phyloP scores from a whole-genome alignment of 2,329 filamentous ascomycete species.

The Sclerotinia glacialis region DNA sequence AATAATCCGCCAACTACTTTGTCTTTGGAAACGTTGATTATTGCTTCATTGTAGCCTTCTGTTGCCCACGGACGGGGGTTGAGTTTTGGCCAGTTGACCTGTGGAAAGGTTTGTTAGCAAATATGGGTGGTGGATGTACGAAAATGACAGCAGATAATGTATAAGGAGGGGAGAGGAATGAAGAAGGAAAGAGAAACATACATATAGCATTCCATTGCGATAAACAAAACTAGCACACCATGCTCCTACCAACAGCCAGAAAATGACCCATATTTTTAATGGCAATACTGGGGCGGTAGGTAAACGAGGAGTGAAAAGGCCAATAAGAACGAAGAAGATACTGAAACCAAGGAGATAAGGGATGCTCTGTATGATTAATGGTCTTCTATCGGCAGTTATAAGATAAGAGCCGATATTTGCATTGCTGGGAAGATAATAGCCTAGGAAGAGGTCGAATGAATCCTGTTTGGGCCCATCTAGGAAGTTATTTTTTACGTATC shows the following conservation, averaged over 20 bases:
- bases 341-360: constrained; percentile 79
- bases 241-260: constrained; percentile 68
- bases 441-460: constrained; percentile 91
- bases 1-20: constrained; percentile 75
- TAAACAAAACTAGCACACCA: constrained; percentile 78
- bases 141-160: background rate
- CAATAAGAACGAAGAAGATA: constrained; percentile 76
- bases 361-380: constrained; percentile 85
- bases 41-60: constrained; percentile 85
- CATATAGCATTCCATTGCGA: constrained; percentile 86
- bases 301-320: constrained; percentile 66
- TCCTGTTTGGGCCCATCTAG: constrained; percentile 90
- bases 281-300: constrained; percentile 77
- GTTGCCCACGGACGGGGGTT: constrained; percentile 82
- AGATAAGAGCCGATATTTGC: constrained; percentile 60
- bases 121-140: background rate
- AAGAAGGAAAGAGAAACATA: constrained; percentile 51
- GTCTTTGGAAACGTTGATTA: constrained; percentile 78
- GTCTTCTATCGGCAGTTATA: constrained; percentile 80
- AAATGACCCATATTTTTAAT: constrained; percentile 74
- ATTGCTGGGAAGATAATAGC: constrained; percentile 74
- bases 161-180: background rate
- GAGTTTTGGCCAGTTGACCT: constrained; percentile 98
- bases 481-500: constrained; percentile 94
- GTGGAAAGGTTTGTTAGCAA: constrained; percentile 6